Base-by-base conservation (phyloP, 371 early-diverging fungal genomes). In the Mucor saturninus region DNA sequence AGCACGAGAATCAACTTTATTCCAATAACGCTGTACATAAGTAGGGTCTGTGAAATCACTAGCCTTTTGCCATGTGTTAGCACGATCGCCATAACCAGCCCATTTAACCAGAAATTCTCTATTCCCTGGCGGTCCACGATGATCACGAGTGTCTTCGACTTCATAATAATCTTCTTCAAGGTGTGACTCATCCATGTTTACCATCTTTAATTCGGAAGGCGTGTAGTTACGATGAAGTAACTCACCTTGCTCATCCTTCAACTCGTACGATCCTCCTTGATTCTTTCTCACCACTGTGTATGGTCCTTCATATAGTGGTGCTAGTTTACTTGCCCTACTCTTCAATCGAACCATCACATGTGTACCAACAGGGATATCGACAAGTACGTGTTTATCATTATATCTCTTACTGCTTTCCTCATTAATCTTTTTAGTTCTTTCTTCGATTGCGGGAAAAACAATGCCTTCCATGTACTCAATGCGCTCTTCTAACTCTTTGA, bases 141-240 rank as follows among this genome's bases (percentile, higher is more conserved):
- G 46, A 14, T 65, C 59, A 4, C 38, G n/a, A 26, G 59, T 65
- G 2, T 56, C 58, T 32, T 52, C 56, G 2, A 57, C 32, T 37
- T 43, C 51, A 11, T 37, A 57, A 10, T 26, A 28, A 14, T 53
- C 57, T 31, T 65, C 55, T 13, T 65, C 60, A 6, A 59, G 54
- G 0, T 13, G 3, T 5, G 46, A 8, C 14, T 64, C 59, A 55
- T 65, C 60, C 10, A 59, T 37, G 10, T 21, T 54, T 7, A 65
- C 45, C 0, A 59, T 26, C 29, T 65, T 65, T 14, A 65, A 35
- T 59, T 65, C 65, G 6, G 56, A 59, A 1, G 60, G 56, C 10
- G 15, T 38, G 40, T 65, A 65, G 15, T 65, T 32, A 15, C 57
- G 49, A 39, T 51, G 53, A 5, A 66, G 31, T 9, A 66, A 8